These are phyloP conservation scores for Mycena venus DNA, from an alignment of 768 basidiomycete genomes.

Conservation along the genomic window DNA sequence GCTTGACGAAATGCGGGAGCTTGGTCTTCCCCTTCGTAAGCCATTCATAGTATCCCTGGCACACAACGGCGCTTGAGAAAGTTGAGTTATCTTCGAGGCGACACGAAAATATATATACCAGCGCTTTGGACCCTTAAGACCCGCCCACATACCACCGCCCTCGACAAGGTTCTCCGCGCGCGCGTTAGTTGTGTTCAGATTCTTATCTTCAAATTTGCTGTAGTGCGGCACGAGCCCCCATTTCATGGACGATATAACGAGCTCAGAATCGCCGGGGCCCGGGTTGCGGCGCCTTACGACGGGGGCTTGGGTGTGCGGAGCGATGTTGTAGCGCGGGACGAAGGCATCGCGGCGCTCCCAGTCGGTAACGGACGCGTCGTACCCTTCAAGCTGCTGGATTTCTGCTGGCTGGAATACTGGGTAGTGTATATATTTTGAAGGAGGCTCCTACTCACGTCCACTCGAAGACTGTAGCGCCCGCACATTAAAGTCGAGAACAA, in stretches of 20 bases:
- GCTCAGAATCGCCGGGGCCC: no score
- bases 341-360: slow-evolving; percentile 76
- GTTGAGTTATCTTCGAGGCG: no score
- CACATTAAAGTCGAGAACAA: no score
- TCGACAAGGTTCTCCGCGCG: slow-evolving; percentile 85
- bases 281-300: slow-evolving; percentile 68
- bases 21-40: slow-evolving; percentile 84
- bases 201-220: slow-evolving; percentile 79
- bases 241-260: slow-evolving; percentile 85
- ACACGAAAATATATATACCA: no score
- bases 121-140: slow-evolving; percentile 83
- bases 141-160: slow-evolving; percentile 89
- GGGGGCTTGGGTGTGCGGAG: slow-evolving; percentile 84
- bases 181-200: slow-evolving; percentile 90
- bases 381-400: slow-evolving; percentile 59
- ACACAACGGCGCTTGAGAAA: slow-evolving; percentile 81
- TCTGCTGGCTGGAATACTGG: slow-evolving; percentile 49
- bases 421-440: slow-evolving; percentile 5
- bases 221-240: slow-evolving; percentile 94
- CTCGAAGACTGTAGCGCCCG: not conserved
- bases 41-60: slow-evolving; percentile 97
- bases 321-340: slow-evolving; percentile 83
- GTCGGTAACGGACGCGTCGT: slow-evolving; percentile 60
- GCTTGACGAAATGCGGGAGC: slow-evolving; percentile 86
- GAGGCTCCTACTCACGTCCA: not conserved